Conservation (phyloP, 2,329 filamentous ascomycete genomes). For the Periconia sp. region DNA sequence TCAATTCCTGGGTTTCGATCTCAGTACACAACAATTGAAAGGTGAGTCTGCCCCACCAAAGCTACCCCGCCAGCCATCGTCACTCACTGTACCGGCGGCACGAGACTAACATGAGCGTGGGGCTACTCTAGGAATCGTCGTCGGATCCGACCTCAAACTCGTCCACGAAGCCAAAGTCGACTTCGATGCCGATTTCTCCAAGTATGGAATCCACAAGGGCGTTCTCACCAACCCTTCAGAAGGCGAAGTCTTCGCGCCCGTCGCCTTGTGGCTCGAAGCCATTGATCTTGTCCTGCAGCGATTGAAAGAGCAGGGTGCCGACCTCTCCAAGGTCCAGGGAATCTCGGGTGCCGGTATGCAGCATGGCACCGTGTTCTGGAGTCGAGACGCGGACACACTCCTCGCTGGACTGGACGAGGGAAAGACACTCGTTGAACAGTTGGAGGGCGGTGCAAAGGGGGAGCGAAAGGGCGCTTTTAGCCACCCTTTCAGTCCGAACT, state of each 20-base stretch:
- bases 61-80: conserved; percentile 31
- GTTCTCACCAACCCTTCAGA: conserved; percentile 80
- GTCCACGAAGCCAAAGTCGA: conserved; percentile 87
- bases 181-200: conserved; percentile 82
- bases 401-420: conserved; percentile 63
- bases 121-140: conserved; percentile 67
- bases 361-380: conserved; percentile 97
- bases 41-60: conserved; percentile 52
- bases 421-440: conserved; percentile 70
- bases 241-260: conserved; percentile 88
- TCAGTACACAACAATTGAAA: conserved; percentile 96
- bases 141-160: conserved; percentile 79
- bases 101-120: conserved; percentile 1
- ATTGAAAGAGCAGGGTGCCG: conserved; percentile 68
- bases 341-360: conserved; percentile 94
- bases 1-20: conserved; percentile 89
- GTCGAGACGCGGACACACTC: conserved; percentile 64
- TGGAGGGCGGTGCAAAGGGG: conserved; percentile 49
- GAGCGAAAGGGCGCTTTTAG: conserved; percentile 66
- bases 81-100: neutral
- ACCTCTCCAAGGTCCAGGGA: conserved; percentile 74
- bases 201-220: conserved; percentile 77
- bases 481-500: conserved; percentile 88
- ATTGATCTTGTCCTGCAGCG: conserved; percentile 80
- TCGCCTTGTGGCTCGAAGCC: conserved; percentile 92